These are phyloP conservation scores for Penicillium sp. DNA, from an alignment of 2,329 filamentous ascomycete genomes.

Conservation along the genomic window DNA sequence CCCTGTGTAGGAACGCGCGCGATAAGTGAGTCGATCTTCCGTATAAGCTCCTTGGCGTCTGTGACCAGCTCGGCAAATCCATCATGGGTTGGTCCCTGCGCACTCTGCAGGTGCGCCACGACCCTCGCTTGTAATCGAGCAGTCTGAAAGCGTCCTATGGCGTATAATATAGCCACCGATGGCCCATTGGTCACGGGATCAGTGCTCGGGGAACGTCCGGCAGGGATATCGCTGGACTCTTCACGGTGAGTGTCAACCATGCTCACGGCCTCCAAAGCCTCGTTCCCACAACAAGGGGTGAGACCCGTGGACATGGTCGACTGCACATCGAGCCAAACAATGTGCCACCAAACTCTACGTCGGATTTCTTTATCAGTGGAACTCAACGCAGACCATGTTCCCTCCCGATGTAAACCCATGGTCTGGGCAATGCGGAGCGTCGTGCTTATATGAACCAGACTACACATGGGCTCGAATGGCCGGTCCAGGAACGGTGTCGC, in stretches of 20 bases:
- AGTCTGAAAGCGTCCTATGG: background rate
- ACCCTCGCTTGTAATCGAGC: background rate
- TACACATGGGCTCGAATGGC: background rate
- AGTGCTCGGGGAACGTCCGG: background rate
- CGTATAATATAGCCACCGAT: background rate
- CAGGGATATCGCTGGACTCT: background rate
- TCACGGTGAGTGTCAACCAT: background rate
- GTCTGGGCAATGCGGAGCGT: background rate
- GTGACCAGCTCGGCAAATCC: background rate
- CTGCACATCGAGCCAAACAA: constrained; percentile 25
- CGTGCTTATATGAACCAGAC: background rate
- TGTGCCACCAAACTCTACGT: constrained; percentile 22
- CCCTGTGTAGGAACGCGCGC: background rate
- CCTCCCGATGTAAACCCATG: background rate
- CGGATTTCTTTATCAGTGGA: constrained; percentile 8
- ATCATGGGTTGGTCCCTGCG: background rate
- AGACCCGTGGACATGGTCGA: constrained; percentile 21
- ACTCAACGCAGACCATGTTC: background rate
- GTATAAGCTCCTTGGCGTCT: background rate
- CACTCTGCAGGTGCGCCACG: background rate
- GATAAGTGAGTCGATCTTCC: background rate
- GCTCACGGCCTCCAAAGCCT: background rate
- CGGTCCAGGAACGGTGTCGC: background rate
- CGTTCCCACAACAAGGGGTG: constrained; percentile 11
- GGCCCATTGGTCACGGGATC: background rate